phyloP scores from a whole-genome alignment of 2,329 filamentous ascomycete species.

The Metarhizium humberi region DNA sequence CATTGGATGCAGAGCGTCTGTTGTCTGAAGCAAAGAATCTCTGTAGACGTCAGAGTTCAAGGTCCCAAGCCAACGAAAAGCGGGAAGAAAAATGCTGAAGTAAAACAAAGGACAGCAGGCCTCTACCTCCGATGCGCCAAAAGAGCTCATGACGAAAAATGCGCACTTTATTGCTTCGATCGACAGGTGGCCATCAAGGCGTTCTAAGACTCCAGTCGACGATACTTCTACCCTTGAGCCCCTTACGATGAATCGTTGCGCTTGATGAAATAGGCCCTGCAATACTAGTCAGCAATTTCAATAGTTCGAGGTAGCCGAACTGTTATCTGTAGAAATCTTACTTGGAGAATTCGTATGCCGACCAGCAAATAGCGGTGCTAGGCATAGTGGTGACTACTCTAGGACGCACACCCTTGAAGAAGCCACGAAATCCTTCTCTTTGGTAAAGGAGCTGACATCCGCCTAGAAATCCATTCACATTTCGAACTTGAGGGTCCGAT shows the following conservation, averaged over 20 bases:
- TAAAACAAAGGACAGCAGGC: neutral
- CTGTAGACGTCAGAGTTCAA: neutral
- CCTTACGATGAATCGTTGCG: conserved; percentile 35
- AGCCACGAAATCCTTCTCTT: conserved; percentile 76
- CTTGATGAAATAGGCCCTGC: conserved; percentile 51
- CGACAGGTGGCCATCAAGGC: neutral
- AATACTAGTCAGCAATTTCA: neutral
- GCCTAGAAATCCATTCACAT: conserved; percentile 72
- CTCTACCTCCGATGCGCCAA: neutral
- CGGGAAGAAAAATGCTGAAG: neutral
- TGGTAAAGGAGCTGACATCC: conserved; percentile 75
- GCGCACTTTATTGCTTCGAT: neutral
- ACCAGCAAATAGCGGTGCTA: conserved; percentile 99
- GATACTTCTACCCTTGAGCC: neutral
- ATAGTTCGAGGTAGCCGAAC: neutral
- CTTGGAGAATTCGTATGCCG: conserved; percentile 61
- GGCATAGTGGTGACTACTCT: conserved; percentile 95
- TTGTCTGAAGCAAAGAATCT: neutral
- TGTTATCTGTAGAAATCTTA: conserved; percentile 27
- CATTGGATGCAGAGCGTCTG: neutral
- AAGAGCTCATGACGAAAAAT: neutral
- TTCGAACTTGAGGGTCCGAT: conserved; percentile 68
- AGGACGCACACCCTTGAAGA: conserved; percentile 87
- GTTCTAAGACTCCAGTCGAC: neutral
- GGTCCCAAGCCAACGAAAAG: neutral